phyloP scores from a whole-genome alignment of 768 basidiomycete genomes.

The Phylloporus sp. region DNA sequence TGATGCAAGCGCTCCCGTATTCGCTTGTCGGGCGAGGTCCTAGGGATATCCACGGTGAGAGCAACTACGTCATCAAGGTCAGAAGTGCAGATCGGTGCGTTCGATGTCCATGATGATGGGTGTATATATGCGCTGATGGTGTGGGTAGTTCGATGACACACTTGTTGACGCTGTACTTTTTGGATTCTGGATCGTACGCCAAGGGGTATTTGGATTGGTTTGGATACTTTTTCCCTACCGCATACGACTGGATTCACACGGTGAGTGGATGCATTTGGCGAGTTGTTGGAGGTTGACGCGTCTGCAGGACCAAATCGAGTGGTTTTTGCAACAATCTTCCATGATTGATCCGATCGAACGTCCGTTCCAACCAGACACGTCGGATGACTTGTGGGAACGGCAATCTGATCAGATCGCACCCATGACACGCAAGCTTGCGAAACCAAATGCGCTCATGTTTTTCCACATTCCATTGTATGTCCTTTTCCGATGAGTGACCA shows the following conservation, averaged over 20 bases:
- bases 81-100: conserved; percentile 79
- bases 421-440: conserved; percentile 56
- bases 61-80: conserved; percentile 88
- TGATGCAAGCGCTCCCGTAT: conserved; percentile 80
- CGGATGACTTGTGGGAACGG: conserved; percentile 61
- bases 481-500: not conserved
- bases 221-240: conserved; percentile 55
- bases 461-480: conserved; percentile 94
- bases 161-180: conserved; percentile 84
- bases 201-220: conserved; percentile 56
- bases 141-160: conserved; percentile 73
- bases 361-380: conserved; percentile 77
- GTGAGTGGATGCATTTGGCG: conserved; percentile 31
- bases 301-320: conserved; percentile 67
- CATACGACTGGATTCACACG: conserved; percentile 82
- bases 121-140: conserved; percentile 5
- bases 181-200: conserved; percentile 82
- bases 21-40: conserved; percentile 80
- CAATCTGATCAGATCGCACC: conserved; percentile 59
- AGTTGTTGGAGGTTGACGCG: not conserved
- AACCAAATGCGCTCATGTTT: conserved; percentile 95
- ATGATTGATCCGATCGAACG: conserved; percentile 71
- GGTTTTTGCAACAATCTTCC: conserved; percentile 84
- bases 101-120: not conserved
- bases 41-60: conserved; percentile 78